These are phyloP conservation scores for Nannochloris sp. DNA, from an alignment of 139 green algal genomes.

Conservation along the genomic window DNA sequence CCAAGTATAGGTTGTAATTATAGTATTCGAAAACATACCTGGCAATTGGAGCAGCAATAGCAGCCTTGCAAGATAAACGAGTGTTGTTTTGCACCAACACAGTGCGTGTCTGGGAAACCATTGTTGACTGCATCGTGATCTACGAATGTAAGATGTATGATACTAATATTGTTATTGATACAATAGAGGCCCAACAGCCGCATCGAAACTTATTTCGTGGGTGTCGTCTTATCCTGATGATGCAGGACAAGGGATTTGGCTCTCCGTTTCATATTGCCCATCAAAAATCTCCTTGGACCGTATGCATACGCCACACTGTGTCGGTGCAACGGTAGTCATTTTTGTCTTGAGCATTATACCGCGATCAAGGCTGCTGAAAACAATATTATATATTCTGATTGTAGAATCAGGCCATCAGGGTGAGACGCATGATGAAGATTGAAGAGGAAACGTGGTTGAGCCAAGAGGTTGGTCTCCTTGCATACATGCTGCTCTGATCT, in stretches of 20 bases:
- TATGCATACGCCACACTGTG: too few species aligned
- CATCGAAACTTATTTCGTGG: too few species aligned
- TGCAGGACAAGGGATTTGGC: too few species aligned
- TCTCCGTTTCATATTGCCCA: too few species aligned
- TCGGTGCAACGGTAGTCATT: too few species aligned
- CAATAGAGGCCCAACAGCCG: too few species aligned
- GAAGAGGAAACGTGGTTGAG: constrained; percentile 2
- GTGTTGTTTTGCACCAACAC: neutral
- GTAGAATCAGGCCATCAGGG: neutral
- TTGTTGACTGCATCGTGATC: neutral
- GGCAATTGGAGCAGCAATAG: neutral
- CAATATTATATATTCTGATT: neutral
- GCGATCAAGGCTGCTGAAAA: neutral
- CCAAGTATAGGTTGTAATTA: too few species aligned
- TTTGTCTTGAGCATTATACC: too few species aligned
- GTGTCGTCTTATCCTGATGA: too few species aligned
- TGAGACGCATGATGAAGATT: neutral
- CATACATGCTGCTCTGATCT: neutral
- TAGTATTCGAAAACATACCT: neutral
- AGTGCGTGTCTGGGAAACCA: neutral
- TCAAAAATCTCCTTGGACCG: too few species aligned
- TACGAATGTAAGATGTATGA: too few species aligned
- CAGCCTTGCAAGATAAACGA: neutral
- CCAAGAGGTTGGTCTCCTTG: neutral
- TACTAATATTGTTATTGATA: too few species aligned